Base-by-base conservation (phyloP, 192 early-diverging fungal genomes). In the Endogone sp. region DNA sequence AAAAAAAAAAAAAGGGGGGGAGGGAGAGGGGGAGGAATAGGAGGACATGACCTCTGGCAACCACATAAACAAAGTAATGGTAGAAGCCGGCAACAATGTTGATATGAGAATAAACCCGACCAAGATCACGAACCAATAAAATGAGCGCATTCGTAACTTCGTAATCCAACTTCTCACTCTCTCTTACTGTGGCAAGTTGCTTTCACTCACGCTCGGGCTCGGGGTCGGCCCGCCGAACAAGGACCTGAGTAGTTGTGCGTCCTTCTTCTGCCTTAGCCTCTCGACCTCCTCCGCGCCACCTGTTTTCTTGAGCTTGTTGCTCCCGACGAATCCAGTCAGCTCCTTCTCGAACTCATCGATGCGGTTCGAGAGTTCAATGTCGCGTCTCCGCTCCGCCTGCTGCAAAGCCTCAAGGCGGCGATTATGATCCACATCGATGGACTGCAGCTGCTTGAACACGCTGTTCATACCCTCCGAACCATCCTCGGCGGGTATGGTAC, bases 281-380 rank as follows among this genome's bases (percentile, higher is more conserved):
- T 93, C 92, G 3, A 89, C 76, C 63, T 92, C 90, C 62, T 88
- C 74, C 0, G 89, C 89, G 10, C 92, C 92, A 2, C 92, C 92
- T 1, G 90, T 91, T 78, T 91, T 91, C 55, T 88, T 85, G 60
- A 93, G 60, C 64, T 88, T 88, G 37, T 80, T 86, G 22, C 80
- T 37, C 3, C 77, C 73, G 4, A 93, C 92, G 81, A 91, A 93
- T 0, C 76, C 73, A 0, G 82, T 79, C 67, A 93, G 62, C 62
- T 93, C 92, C 37, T 88, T 74, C 62, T 90, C 90, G 79, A 93
- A 93, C 67, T 90, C 90, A 67, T 93, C 88, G 59, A 92, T 89
- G 26, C 86, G 75, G 65, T 84, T 80, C 1, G 85, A 84, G 56
- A 91, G 70, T 71, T 93, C 92, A 56, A 84, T 77, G 57, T 84